Conservation (phyloP, 2,329 filamentous ascomycete species). For the Monosporascus sp. region DNA sequence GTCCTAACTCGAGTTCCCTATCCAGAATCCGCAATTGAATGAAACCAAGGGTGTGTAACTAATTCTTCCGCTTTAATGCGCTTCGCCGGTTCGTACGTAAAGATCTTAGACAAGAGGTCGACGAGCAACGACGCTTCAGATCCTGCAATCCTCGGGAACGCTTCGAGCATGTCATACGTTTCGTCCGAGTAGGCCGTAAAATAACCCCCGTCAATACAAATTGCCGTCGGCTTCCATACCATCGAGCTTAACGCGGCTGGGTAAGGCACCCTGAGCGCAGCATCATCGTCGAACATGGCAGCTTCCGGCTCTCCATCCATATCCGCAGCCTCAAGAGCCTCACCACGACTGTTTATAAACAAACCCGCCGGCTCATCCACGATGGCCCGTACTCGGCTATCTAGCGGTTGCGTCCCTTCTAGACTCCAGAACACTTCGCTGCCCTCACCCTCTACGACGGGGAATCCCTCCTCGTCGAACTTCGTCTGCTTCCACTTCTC, state of each 20-base stretch:
- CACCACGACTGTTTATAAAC: constrained; percentile 1
- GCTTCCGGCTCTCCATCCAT: constrained; percentile 1
- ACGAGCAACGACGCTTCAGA: constrained; percentile 15
- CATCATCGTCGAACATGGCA: constrained; percentile 4
- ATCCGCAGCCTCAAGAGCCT: neutral
- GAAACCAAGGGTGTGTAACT: constrained; percentile 21
- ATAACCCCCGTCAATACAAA: constrained; percentile 9
- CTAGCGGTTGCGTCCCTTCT: constrained; percentile 4
- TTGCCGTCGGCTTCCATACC: constrained; percentile 14
- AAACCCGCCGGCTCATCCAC: constrained; percentile 13
- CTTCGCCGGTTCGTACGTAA: constrained; percentile 16
- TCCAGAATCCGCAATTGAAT: neutral
- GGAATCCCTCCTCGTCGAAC: constrained; percentile 10
- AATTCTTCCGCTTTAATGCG: constrained; percentile 14
- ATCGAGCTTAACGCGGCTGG: constrained; percentile 9
- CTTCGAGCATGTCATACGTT: constrained; percentile 2
- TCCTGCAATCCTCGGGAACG: constrained; percentile 14
- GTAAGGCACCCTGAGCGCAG: neutral
- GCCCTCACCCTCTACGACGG: constrained; percentile 6
- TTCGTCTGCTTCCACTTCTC: constrained; percentile 5
- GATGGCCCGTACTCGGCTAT: constrained; percentile 6
- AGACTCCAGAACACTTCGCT: constrained; percentile 2
- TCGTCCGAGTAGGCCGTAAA: constrained; percentile 12
- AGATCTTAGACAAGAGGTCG: constrained; percentile 19
- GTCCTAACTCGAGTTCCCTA: no score